Percentiles rank a stretch among this genome's conserved stretches.
Conservation (phyloP, 1,139 yeast genomes). For the Meyerozyma athensensis region DNA sequence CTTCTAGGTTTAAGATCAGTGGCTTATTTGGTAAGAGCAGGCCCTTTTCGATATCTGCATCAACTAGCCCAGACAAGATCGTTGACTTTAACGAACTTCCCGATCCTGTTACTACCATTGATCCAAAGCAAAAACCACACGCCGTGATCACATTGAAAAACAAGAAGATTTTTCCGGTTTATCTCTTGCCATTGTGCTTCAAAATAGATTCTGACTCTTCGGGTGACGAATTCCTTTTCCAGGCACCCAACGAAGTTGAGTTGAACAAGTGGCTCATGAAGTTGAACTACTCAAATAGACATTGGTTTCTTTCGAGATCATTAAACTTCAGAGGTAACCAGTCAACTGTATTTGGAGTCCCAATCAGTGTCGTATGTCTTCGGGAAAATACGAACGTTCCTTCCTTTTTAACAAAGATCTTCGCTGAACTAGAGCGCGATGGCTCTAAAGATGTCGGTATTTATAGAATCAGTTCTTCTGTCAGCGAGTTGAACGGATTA, state of each 20-base stretch:
- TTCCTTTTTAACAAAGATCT: constrained; percentile 54
- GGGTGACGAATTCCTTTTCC: constrained; percentile 59
- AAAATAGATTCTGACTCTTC: constrained; percentile 53
- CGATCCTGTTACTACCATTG: constrained; percentile 35
- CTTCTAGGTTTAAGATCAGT: constrained; percentile 40
- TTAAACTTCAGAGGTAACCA: constrained; percentile 27
- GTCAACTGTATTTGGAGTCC: constrained; percentile 78
- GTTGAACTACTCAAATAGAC: constrained; percentile 45
- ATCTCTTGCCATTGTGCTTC: constrained; percentile 51
- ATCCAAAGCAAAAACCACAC: constrained; percentile 52
- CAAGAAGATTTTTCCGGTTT: constrained; percentile 51
- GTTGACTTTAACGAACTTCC: constrained; percentile 60
- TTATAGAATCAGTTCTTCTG: constrained; percentile 87
- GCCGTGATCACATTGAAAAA: constrained; percentile 51
- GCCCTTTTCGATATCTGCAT: constrained; percentile 29
- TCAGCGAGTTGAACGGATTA: constrained; percentile 68
- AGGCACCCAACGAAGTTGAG: constrained; percentile 60
- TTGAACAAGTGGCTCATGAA: constrained; percentile 71
- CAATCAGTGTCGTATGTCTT: constrained; percentile 67
- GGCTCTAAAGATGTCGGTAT: constrained; percentile 91
- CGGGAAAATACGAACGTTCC: constrained; percentile 68
- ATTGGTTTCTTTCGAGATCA: constrained; percentile 49
- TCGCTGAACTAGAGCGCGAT: constrained; percentile 71
- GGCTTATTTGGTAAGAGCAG: constrained; percentile 39
- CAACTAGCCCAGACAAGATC: constrained; percentile 43